These are phyloP conservation scores for Trametes maxima DNA, from an alignment of 768 basidiomycete species.

Conservation along the genomic window DNA sequence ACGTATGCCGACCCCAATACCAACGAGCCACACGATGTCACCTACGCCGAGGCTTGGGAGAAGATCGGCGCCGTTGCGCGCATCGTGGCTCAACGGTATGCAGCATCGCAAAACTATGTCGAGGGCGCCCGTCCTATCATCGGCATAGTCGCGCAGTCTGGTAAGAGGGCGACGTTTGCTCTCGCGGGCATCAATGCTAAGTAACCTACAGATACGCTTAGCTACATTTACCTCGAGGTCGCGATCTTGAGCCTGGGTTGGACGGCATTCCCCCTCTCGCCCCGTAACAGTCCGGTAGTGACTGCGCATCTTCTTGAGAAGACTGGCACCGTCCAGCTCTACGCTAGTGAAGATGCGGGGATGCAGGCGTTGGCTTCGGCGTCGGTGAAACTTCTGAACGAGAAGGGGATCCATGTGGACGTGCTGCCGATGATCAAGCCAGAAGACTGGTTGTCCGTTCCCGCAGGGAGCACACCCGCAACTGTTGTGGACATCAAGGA, in stretches of 20 bases:
- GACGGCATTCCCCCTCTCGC: slow-evolving; percentile 37
- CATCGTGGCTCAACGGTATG: slow-evolving; percentile 12
- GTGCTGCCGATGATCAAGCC: slow-evolving; percentile 3
- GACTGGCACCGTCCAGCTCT: background rate
- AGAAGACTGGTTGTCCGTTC: background rate
- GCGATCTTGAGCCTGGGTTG: slow-evolving; percentile 27
- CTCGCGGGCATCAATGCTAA: background rate
- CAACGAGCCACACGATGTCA: slow-evolving; percentile 17
- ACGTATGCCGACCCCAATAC: slow-evolving; percentile 26
- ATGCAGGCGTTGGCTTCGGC: slow-evolving; percentile 5
- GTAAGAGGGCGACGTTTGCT: background rate
- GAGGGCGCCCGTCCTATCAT: slow-evolving; percentile 23
- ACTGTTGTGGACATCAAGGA: background rate
- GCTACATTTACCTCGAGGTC: slow-evolving; percentile 19
- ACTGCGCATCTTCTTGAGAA: slow-evolving; percentile 32
- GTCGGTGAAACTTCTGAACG: background rate
- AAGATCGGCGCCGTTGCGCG: slow-evolving; percentile 31
- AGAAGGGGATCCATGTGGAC: background rate
- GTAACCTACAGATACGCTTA: slow-evolving; percentile 27
- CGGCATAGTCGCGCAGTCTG: slow-evolving; percentile 24
- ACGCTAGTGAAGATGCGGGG: background rate
- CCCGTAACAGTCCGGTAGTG: slow-evolving; percentile 33
- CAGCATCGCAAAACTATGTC: background rate
- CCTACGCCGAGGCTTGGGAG: slow-evolving; percentile 30
- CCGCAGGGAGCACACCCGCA: background rate